Base-by-base conservation (phyloP, 192 early-diverging fungal species). In the Backusella liffmaniae region DNA sequence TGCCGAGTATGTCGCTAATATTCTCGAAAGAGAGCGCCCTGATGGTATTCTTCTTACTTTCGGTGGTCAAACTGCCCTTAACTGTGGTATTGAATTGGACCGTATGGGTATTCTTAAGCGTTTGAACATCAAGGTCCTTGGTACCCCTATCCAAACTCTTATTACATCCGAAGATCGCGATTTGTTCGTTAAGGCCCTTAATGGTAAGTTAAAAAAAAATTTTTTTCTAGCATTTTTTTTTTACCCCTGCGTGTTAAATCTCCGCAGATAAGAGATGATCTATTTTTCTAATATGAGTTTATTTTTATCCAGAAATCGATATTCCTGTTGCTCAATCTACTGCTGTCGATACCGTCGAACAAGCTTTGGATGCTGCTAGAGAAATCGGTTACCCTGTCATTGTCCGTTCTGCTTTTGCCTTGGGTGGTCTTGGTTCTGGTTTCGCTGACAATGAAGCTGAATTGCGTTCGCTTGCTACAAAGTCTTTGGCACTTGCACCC, bases 341-440 rank as follows among this genome's bases (percentile, higher is more conserved):
- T 56, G 95, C 96, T 1, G 98, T 96, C 18, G 85, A 90, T n/a
- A 92, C 90, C 46, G 93, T 96, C 66, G 88, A 96, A 75, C 94
- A 94, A 74, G 96, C 97, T 12, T 84, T 99, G 42, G 83, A 76
- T 0, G 97, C 96, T 29, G 97, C 96, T 3, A 79, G 85, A 32
- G 79, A 92, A 37, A 98, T 99, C 80, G 90, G 91, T 36, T 99
- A 96, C 80, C 98, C 97, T 44, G 93, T 97, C 51, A 98, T 98
- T 84, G 91, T 97, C 42, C 96, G 96, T 42, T 94, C 96, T 6
- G 96, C 98, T 3, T 99, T 91, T 82, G 91, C 96, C 5, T 87
- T 99, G 10, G 98, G 98, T 75, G 96, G 98, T 44, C 90, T 99
- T n/a, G 97, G 98, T 12, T 98, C 97, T 30, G 97, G 98, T 9